Percentiles rank a stretch among this genome's conserved stretches.
Conservation (phyloP, 768 basidiomycete genomes). For the Hygrocybe coccinea region DNA sequence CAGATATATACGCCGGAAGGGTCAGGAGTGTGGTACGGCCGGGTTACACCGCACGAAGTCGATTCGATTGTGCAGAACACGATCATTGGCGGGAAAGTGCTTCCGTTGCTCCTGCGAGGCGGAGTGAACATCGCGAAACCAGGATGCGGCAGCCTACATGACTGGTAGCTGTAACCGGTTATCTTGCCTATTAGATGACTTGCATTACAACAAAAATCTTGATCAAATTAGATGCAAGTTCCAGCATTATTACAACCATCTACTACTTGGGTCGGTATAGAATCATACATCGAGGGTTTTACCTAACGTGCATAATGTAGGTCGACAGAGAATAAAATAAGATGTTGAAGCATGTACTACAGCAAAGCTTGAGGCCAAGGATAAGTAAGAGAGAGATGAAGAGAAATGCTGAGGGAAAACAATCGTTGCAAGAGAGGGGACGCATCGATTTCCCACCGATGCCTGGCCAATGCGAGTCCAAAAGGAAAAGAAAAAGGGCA, state of each 20-base stretch:
- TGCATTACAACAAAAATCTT: no score
- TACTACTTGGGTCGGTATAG: no score
- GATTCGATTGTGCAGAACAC: constrained; percentile 83
- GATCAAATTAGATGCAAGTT: no score
- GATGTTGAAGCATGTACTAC: no score
- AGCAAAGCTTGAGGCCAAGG: no score
- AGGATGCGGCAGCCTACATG: constrained; percentile 61
- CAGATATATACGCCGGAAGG: constrained; percentile 87
- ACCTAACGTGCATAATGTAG: no score
- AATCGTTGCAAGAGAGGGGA: no score
- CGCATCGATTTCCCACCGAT: no score
- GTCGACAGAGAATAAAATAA: no score
- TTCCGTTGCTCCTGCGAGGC: constrained; percentile 81
- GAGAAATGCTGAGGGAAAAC: no score
- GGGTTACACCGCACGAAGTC: constrained; percentile 87
- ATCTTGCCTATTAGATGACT: background rate
- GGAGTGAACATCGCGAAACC: constrained; percentile 75
- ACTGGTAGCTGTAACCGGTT: constrained; percentile 49
- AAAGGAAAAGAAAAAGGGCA: background rate
- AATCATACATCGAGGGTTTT: background rate
- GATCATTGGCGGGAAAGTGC: constrained; percentile 75
- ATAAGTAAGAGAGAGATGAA: no score
- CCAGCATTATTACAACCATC: background rate
- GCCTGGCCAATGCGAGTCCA: no score
- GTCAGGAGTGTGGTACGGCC: constrained; percentile 87